These are phyloP conservation scores for Chaetomium tenue DNA, from an alignment of 495 filamentous ascomycete genomes.

Conservation along the genomic window DNA sequence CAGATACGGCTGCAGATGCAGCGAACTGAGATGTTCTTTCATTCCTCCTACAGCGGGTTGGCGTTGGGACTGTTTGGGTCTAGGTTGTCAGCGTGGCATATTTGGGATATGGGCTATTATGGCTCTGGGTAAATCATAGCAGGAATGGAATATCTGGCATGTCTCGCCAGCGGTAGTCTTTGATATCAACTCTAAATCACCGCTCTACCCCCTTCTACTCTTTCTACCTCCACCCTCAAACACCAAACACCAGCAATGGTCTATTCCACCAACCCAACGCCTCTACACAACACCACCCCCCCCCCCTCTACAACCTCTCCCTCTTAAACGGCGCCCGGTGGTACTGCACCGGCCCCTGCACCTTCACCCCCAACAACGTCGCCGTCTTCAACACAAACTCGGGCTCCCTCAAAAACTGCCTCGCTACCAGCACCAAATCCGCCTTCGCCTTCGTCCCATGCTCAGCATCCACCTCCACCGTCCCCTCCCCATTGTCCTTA, in stretches of 20 bases:
- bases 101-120: neutral
- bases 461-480: constrained; percentile 40
- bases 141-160: neutral
- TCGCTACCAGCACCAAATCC: constrained; percentile 62
- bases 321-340: constrained; percentile 17
- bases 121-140: neutral
- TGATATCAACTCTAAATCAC: neutral
- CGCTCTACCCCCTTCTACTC: no score
- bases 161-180: neutral
- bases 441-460: constrained; percentile 51
- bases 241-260: neutral
- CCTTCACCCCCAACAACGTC: constrained; percentile 56
- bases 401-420: constrained; percentile 66
- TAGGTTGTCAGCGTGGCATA: neutral
- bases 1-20: no score
- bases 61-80: neutral
- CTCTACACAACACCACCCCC: neutral
- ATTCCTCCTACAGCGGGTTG: neutral
- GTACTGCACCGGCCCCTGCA: constrained; percentile 58
- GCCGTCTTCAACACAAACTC: constrained; percentile 64
- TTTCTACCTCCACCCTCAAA: neutral
- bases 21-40: neutral
- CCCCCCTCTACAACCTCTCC: neutral
- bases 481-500: neutral
- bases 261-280: neutral